Evolutionary conservation across 495 filamentous ascomycete genomes (phyloP), one percentile per base, ranked within the genome.

Genomic region (Bacidia gigantensis): DNA sequence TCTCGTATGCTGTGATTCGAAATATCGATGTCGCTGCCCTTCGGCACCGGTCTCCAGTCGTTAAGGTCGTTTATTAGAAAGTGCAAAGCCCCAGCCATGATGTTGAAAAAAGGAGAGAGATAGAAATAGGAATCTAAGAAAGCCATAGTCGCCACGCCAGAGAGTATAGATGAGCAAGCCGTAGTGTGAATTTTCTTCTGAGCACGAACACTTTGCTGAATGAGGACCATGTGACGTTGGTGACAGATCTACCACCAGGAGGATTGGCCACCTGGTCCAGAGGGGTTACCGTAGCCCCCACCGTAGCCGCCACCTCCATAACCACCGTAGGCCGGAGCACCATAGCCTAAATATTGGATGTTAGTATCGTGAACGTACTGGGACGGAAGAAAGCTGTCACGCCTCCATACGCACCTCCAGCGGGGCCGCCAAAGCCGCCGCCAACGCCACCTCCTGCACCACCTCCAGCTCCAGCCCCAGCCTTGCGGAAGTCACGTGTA

Each of bases 401-500:
- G 46, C 74, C 72, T 39, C 76, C 74, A 50, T 62, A 70, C 41
- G 73, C 71, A 49, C 75, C 72, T 54, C 64, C 64, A 50, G 65
- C 62, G 21, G 62, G 61, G 35, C 62, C 74, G 46, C 75, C 74
- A 50, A 72, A 74, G 51, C 73, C 72, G 25, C 74, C 72, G 50
- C 74, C 74, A 51, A 73, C 74, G 51, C 74, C 72, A 22, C 74
- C 73, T 56, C 74, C 71, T 51, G 67, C 66, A 56, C 69, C 70
- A 49, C 68, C 69, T 41, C 73, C 71, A 51, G 29, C 7, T n/a
- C 71, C 67, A 44, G 74, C 71, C 56, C 81, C 80, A 32, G 76
- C 78, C 67, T 88, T 89, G 69, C 92, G 86, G 72, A 95, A 84
- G 67, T 97, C 93, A 65, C 89, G 87, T 64, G 84, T 92, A 56